Conservation (phyloP, 768 basidiomycete species). For the Lentinula guzmanii region DNA sequence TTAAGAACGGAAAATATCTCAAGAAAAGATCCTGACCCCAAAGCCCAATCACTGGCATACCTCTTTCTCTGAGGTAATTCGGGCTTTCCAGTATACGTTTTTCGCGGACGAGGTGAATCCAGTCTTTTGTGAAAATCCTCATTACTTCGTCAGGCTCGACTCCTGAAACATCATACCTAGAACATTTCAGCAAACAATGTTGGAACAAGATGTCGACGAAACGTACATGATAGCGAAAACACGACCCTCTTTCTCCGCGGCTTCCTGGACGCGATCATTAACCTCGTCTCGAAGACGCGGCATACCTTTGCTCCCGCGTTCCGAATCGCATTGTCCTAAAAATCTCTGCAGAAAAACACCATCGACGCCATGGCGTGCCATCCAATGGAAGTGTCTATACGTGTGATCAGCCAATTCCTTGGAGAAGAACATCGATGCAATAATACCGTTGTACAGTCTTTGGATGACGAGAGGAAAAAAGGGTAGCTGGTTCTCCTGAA, state of each 20-base stretch:
- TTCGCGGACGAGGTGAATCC: constrained; percentile 61
- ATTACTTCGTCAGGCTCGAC: constrained; percentile 69
- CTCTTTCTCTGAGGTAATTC: constrained; percentile 66
- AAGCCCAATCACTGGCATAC: constrained; percentile 63
- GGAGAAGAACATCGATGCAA: constrained; percentile 1
- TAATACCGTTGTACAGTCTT: constrained; percentile 60
- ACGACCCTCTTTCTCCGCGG: constrained; percentile 74
- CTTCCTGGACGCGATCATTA: constrained; percentile 62
- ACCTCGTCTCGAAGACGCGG: constrained; percentile 67
- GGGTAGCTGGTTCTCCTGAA: constrained; percentile 52
- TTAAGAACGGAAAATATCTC: neutral
- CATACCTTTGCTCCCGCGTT: constrained; percentile 49
- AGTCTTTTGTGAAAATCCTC: constrained; percentile 62
- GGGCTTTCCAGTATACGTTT: constrained; percentile 64
- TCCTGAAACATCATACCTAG: constrained; percentile 80
- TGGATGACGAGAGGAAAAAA: constrained; percentile 76
- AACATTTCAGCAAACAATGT: neutral
- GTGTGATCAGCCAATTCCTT: constrained; percentile 1
- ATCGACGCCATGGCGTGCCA: constrained; percentile 76
- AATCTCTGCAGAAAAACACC: constrained; percentile 82
- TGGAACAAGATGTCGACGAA: neutral
- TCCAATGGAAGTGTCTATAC: constrained; percentile 70
- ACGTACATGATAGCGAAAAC: constrained; percentile 83
- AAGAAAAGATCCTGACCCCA: constrained; percentile 44
- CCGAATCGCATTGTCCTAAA: constrained; percentile 58